Evolutionary conservation across 176 grass and related monocot genomes (phyloP).

Genomic region (Puccinellia tenuiflora): DNA sequence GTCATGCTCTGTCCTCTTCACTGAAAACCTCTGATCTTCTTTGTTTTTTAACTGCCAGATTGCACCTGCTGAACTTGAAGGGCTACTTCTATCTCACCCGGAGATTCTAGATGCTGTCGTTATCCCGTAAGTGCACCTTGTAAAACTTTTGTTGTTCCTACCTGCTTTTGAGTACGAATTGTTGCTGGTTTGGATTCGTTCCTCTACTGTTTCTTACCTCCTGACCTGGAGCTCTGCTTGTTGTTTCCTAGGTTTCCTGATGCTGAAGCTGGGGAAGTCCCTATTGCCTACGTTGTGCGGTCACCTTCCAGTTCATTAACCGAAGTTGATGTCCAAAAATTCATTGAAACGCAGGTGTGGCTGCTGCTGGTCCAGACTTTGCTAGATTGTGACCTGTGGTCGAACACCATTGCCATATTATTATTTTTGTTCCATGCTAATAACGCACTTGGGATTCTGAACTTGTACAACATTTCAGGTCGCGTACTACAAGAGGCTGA

Average conservation of each 20-base stretch:
- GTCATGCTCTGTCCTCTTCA: too few relatives aligned
- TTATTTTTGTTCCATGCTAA: too few relatives aligned
- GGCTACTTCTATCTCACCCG: slow-evolving; percentile 74
- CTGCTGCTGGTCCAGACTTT: not conserved
- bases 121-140: too few relatives aligned
- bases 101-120: slow-evolving; percentile 88
- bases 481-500: slow-evolving; percentile 71
- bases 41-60: slow-evolving; percentile 50
- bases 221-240: not conserved
- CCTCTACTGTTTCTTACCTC: not conserved
- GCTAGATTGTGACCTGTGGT: not conserved
- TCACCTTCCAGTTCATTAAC: slow-evolving; percentile 68
- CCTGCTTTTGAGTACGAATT: not conserved
- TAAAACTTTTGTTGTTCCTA: too few relatives aligned
- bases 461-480: slow-evolving; percentile 38
- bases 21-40: too few relatives aligned
- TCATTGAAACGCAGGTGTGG: slow-evolving; percentile 73
- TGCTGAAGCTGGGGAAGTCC: slow-evolving; percentile 91
- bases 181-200: not conserved
- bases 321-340: slow-evolving; percentile 68
- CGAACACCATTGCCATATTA: too few relatives aligned
- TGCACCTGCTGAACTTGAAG: slow-evolving; percentile 96
- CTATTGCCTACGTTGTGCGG: slow-evolving; percentile 73
- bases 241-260: slow-evolving; percentile 65
- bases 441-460: not conserved